Percentiles rank a stretch among this genome's conserved stretches.
Conservation (phyloP, 129 eudicot genomes). For the Chrysanthemum seticuspe region DNA sequence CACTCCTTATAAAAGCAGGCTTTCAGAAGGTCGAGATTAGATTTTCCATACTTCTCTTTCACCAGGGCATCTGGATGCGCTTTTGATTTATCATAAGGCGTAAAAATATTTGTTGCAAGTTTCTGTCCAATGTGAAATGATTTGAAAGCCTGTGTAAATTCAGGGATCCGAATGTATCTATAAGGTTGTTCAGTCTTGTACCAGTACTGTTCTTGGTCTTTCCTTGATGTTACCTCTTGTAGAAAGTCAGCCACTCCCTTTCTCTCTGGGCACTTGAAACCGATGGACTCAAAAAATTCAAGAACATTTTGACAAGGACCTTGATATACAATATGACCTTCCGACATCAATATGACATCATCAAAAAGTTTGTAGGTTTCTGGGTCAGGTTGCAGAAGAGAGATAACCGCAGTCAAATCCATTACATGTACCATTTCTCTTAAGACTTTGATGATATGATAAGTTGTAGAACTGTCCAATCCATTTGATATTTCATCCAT, state of each 20-base stretch:
- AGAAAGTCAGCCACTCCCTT: conserved; percentile 32
- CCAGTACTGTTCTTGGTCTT: conserved; percentile 32
- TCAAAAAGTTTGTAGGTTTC: conserved; percentile 29
- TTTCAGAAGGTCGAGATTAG: conserved; percentile 24
- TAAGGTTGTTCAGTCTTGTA: conserved; percentile 14
- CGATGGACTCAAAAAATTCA: conserved; percentile 16
- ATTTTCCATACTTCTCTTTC: conserved; percentile 22
- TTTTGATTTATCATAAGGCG: conserved; percentile 23
- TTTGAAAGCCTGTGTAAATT: conserved; percentile 16
- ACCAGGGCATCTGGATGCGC: conserved; percentile 20
- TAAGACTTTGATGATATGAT: conserved; percentile 21
- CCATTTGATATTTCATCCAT: conserved; percentile 32
- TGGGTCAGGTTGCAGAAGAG: conserved; percentile 33
- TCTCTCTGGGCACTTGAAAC: conserved; percentile 31
- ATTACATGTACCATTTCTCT: conserved; percentile 24
- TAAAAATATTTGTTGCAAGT: conserved; percentile 9
- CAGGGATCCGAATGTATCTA: conserved; percentile 3
- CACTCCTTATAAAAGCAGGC: conserved; percentile 29
- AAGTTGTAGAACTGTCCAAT: conserved; percentile 33
- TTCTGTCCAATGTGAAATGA: conserved; percentile 20
- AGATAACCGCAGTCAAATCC: conserved; percentile 33
- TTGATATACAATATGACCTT: conserved; percentile 32
- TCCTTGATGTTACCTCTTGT: conserved; percentile 27
- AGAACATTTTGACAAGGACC: conserved; percentile 25
- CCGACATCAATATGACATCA: conserved; percentile 28